Percentiles rank a stretch among this genome's conserved stretches.
These are phyloP conservation scores for Phytophthora niederhauseri DNA, from an alignment of 352 stramenopile species.

Conservation along the genomic window DNA sequence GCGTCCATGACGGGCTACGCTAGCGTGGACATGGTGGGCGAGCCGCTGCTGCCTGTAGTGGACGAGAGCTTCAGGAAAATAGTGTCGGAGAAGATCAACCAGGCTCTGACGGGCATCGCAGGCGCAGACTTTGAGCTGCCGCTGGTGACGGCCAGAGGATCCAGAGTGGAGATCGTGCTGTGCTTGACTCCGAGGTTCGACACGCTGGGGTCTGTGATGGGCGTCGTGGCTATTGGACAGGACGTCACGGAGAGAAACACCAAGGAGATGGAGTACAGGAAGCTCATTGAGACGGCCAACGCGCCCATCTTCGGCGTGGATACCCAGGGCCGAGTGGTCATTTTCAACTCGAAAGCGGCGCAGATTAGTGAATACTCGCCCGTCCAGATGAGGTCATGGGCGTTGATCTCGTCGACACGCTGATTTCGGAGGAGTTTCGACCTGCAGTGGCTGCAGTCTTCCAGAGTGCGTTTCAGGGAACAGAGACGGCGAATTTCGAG, in stretches of 20 bases:
- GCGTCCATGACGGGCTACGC: conserved; percentile 59
- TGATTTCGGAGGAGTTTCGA: conserved; percentile 69
- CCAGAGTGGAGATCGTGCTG: conserved; percentile 59
- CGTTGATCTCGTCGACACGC: conserved; percentile 71
- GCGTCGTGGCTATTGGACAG: conserved; percentile 67
- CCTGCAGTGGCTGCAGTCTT: conserved; percentile 53
- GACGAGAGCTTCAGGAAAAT: conserved; percentile 53
- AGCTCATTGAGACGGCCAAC: conserved; percentile 91
- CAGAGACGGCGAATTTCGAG: conserved; percentile 59
- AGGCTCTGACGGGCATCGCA: conserved; percentile 50
- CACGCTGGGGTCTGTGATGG: conserved; percentile 43
- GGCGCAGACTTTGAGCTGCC: conserved; percentile 61
- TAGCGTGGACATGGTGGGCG: conserved; percentile 56
- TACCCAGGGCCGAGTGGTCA: conserved; percentile 51
- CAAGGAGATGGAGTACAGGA: conserved; percentile 75
- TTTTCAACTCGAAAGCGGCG: conserved; percentile 87
- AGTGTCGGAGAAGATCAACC: conserved; percentile 57
- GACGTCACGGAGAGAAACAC: conserved; percentile 71
- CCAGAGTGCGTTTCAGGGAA: conserved; percentile 54
- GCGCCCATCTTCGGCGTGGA: conserved; percentile 89
- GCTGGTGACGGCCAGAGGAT: conserved; percentile 52
- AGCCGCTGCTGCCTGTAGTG: conserved; percentile 54
- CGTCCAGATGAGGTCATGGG: conserved; percentile 88
- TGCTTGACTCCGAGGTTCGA: conserved; percentile 65
- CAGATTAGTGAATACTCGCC: conserved; percentile 79